Evolutionary conservation across 1,284 basidiomycete genomes (phyloP), one percentile per base, ranked within the genome.

Genomic region (Mycena sp.): DNA sequence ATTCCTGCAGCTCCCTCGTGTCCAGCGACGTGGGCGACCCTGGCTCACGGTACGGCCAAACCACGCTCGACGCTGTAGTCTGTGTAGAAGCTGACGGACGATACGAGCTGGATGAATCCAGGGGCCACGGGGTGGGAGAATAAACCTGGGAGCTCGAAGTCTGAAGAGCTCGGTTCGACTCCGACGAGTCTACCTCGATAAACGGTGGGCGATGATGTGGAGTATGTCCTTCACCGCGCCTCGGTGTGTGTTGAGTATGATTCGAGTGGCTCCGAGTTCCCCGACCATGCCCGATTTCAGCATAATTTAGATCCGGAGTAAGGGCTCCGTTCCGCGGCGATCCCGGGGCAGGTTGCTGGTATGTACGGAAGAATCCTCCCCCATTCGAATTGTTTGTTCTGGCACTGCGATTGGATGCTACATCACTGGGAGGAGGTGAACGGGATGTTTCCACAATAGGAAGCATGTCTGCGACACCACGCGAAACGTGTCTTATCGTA

Each of bases 231-330:
- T 68, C 70, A 19, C 69, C 61, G 41, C 69, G 69, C 44, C 70
- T 58, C 58, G 67, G 52, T 14, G 38, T 49, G 26, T 55, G 58
- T 28, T 51, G 48, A 19, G 21, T 32, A 12, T 49, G 29, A 17
- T 26, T 46, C 19, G 23, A 48, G 4, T 46, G 30, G 44, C 58
- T 68, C 21, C 78, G 80, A 28, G 81, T 77, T 16, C 88, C 88
- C 30, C 88, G 81, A 6, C 89, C 90, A 69, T 91, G 90, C 10
- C 91, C 91, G 61, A 91, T 88, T 71, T 93, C 91, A 3, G 91
- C 90, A 67, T 84, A 91, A 63, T 89, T 82, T 50, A 91, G 79
- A 70, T 92, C 91, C 17, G 90, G 90, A 6, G 90, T 92, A 72
- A 87, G 77, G 17, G 85, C 83, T 35, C 88, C 89, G 67, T 83